A percentile compares a stretch with the other conserved stretches of the same genome.
Conservation (phyloP, 2,329 filamentous ascomycete species). For the Trichoderma sp. region DNA sequence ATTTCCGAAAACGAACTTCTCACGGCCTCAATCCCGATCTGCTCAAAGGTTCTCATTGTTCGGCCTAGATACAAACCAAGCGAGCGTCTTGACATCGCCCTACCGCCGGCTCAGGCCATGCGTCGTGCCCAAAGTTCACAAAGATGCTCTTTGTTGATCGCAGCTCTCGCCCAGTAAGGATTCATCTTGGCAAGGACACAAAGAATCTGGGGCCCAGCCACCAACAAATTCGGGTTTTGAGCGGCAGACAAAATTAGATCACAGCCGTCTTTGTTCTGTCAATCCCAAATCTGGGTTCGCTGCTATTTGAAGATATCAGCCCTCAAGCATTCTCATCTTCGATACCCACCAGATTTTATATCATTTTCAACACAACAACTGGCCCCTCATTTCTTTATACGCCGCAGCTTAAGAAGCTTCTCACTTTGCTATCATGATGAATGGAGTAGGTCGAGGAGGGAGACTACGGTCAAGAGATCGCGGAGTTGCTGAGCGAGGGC, state of each 20-base stretch:
- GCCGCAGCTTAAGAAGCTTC: background rate
- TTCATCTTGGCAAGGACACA: constrained; percentile 25
- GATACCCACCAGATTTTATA: background rate
- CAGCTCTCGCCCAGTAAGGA: constrained; percentile 23
- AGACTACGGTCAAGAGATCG: constrained; percentile 31
- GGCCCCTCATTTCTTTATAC: background rate
- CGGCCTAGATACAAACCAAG: background rate
- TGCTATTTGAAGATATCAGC: constrained; percentile 22
- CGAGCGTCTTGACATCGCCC: background rate
- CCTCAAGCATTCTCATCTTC: constrained; percentile 4
- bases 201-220: constrained; percentile 17
- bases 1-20: background rate
- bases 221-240: constrained; percentile 15
- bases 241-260: constrained; percentile 4
- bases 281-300: background rate
- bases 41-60: background rate
- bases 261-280: background rate
- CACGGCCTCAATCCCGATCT: background rate
- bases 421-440: constrained; percentile 9
- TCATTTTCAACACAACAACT: background rate
- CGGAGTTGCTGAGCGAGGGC: constrained; percentile 17
- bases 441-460: constrained; percentile 14
- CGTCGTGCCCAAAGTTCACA: constrained; percentile 28
- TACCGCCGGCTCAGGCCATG: constrained; percentile 6
- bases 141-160: constrained; percentile 38